Base-by-base conservation (phyloP, 2,329 filamentous ascomycete genomes). In the Aspergillus luchuensis region DNA sequence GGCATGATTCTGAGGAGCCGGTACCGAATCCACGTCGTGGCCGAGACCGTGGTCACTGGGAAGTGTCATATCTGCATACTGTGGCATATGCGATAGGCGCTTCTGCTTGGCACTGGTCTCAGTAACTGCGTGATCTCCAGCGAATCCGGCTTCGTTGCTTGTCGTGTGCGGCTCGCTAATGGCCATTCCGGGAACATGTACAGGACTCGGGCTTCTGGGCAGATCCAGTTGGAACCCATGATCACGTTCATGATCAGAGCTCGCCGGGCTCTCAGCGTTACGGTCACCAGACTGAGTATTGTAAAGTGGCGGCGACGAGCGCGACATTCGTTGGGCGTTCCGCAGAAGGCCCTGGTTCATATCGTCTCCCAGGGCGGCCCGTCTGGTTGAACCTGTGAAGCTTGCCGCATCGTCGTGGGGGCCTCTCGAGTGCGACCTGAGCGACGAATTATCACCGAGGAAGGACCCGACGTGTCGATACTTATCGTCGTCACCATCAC, bases 401-500 rank as follows among this genome's bases (percentile, higher is more conserved):
- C 82, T 78, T 13, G 84, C 87, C 23, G 80, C 70, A 75, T 83
- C 81, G 57, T 80, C 80, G 39, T 80, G 79, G 33, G 61, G 56
- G 49, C 71, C 72, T 38, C 68, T 69, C 13, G 71, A 69, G 56
- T 72, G 71, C 2, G 78, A 79, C 48, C 75, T 71, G 36, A 79
- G 60, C 0, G 79, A 80, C 21, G 64, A 65, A 50, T 63, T 69
- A 39, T 80, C 79, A 54, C 75, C 76, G 60, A 86, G 78, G 71
- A 90, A 89, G 36, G 80, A 78, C 6, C 71, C 76, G 15, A 86
- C 84, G 0, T 82, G 84, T 54, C 91, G 87, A 78, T 97, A 98
- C 38, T 92, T 94, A 75, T 97, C 94, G 69, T 96, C 90, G 57
- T 88, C 85, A 66, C 87, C 85, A 59, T 50, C 47, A 30, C 87